Evolutionary conservation across 345 rosid species (phyloP).

Genomic region (Combretum micranthum): DNA sequence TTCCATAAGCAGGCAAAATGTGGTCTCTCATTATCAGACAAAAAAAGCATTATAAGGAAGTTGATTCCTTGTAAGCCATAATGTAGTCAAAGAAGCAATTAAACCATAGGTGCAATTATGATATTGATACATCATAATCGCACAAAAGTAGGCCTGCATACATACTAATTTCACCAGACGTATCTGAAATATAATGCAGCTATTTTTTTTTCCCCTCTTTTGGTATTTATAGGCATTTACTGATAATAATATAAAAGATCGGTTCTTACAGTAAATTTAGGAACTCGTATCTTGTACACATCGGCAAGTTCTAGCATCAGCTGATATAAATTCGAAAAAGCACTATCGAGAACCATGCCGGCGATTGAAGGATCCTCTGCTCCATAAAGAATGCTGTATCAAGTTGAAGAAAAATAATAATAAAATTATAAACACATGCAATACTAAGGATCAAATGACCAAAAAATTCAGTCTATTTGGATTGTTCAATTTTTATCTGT

Average conservation of each 20-base stretch:
- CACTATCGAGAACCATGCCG: constrained; percentile 98
- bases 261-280: constrained; percentile 75
- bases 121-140: too few relatives aligned
- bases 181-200: too few relatives aligned
- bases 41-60: too few relatives aligned
- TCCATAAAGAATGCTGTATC: constrained; percentile 89
- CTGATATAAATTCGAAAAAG: constrained; percentile 90
- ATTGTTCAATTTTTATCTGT: too few relatives aligned
- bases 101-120: too few relatives aligned
- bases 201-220: too few relatives aligned
- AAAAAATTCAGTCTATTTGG: too few relatives aligned
- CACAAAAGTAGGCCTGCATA: background rate
- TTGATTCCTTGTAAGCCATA: too few relatives aligned
- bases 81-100: too few relatives aligned
- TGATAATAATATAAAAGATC: background rate
- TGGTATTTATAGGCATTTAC: background rate
- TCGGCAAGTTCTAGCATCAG: constrained; percentile 98
- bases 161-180: background rate
- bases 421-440: too few relatives aligned
- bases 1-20: background rate
- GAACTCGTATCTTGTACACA: constrained; percentile 83
- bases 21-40: too few relatives aligned
- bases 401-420: constrained; percentile 6
- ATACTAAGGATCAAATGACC: too few relatives aligned
- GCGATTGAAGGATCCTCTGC: constrained; percentile 95